phyloP scores from a whole-genome alignment of 169 alveolate species.

The Theileria orientalis region DNA sequence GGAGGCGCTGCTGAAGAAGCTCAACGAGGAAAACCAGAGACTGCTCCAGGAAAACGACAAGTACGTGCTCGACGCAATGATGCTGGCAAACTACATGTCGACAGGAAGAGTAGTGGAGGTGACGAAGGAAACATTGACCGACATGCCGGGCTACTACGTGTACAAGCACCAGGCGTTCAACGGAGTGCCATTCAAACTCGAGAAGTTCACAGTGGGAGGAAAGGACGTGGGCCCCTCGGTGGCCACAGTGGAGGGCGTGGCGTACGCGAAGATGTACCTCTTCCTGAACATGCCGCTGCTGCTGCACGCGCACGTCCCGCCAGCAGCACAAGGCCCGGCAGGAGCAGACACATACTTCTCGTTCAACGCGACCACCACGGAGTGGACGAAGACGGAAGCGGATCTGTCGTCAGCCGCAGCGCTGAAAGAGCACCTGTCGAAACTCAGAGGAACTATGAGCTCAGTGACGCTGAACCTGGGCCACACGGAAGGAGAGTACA shows the following conservation, averaged over 20 bases:
- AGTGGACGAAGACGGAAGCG: background rate
- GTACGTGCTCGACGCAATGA: background rate
- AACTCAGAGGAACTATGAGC: conserved; percentile 1
- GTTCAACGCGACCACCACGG: background rate
- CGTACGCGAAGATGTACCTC: background rate
- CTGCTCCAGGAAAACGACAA: background rate
- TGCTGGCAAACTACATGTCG: background rate
- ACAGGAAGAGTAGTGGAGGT: background rate
- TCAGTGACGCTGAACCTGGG: conserved; percentile 9
- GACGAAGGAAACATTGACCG: background rate
- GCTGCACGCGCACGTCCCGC: background rate
- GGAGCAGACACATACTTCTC: background rate
- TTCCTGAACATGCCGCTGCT: background rate
- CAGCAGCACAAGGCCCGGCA: background rate
- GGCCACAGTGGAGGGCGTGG: background rate
- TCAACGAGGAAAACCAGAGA: background rate
- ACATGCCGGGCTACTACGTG: background rate
- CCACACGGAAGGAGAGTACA: conserved; percentile 3
- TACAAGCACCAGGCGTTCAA: background rate
- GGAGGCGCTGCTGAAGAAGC: background rate
- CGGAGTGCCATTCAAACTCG: background rate
- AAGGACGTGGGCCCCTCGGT: background rate
- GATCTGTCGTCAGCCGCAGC: background rate
- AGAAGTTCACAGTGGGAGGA: background rate
- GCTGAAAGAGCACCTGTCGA: background rate